Base-by-base conservation (phyloP, 2,329 filamentous ascomycete genomes). In the Aspergillus unguis region DNA sequence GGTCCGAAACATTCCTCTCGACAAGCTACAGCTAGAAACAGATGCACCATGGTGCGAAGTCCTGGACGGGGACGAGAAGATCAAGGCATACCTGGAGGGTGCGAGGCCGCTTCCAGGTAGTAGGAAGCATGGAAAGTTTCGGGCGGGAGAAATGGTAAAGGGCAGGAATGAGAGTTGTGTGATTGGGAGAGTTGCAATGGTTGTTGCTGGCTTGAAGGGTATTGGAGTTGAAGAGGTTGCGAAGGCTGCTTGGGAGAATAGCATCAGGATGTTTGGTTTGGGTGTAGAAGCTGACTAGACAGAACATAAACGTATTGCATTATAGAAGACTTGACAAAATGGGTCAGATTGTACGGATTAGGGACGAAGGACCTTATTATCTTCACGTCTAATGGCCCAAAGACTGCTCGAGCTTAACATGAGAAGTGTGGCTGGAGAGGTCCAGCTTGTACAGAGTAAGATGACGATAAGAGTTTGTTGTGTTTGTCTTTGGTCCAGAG, bases 61-160 rank as follows among this genome's bases (percentile, higher is more conserved):
- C 3, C 59, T 71, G 44, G 58, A 62, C 38, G 57, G 61, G 17
- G 71, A 75, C 42, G 64, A 75, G 0, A 69, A 71, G 11, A 78
- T 64, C 3, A 52, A 72, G 56, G 63, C 61, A 9, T 80, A 76
- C 51, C 59, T 78, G n/a, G 56, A 44, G 10, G 68, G 73, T 40
- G 73, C 71, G 8, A 62, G 62, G 5, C 59, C 69, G 5, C 50
- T 77, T 42, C 73, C 75, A 4, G 56, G 62, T 11, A 72, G 69
- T 6, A 77, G 77, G 67, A 80, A 81, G 65, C 75, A 70, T 55
- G 76, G 79, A 41, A 80, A 77, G 58, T 81, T 77, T 56, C 69
- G 75, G 44, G 33, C 56, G 6, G 72, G 70, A 0, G 65, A 65
- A 31, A 78, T 80, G 75, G 70, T 81, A 2, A 81, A 80, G 48